phyloP scores from a whole-genome alignment of 768 basidiomycete genomes.

The Phaeotremella skinneri region DNA sequence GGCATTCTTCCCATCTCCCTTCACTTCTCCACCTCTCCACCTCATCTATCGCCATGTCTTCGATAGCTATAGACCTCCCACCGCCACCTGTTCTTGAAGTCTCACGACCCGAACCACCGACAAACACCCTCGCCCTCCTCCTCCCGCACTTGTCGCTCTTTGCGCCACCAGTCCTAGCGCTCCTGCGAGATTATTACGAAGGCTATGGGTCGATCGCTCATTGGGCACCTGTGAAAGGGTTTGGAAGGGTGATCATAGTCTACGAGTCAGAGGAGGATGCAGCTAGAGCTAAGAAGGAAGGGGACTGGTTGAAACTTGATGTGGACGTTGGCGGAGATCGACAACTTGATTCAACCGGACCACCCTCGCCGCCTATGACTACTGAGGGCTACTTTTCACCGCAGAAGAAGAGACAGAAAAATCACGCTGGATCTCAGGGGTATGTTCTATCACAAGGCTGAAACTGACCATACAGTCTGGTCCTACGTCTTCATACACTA shows the following conservation, averaged over 20 bases:
- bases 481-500: constrained; percentile 47
- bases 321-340: constrained; percentile 20
- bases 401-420: constrained; percentile 3
- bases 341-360: constrained; percentile 1
- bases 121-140: constrained; percentile 83
- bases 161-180: constrained; percentile 63
- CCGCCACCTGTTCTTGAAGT: not conserved
- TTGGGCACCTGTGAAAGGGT: constrained; percentile 83
- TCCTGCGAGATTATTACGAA: constrained; percentile 70
- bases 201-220: constrained; percentile 77
- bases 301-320: constrained; percentile 53
- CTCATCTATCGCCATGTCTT: not conserved
- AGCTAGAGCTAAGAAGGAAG: constrained; percentile 61
- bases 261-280: constrained; percentile 55
- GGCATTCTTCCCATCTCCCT: not conserved
- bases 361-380: not conserved
- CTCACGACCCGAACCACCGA: constrained; percentile 47
- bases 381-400: constrained; percentile 49
- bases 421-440: constrained; percentile 11
- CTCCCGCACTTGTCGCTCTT: constrained; percentile 75
- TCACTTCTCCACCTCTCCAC: constrained; percentile 7
- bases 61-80: constrained; percentile 3
- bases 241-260: constrained; percentile 78
- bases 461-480: constrained; percentile 43
- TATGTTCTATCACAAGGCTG: constrained; percentile 22